Conservation (phyloP, 2,329 filamentous ascomycete species). For the Cercospora sojina region DNA sequence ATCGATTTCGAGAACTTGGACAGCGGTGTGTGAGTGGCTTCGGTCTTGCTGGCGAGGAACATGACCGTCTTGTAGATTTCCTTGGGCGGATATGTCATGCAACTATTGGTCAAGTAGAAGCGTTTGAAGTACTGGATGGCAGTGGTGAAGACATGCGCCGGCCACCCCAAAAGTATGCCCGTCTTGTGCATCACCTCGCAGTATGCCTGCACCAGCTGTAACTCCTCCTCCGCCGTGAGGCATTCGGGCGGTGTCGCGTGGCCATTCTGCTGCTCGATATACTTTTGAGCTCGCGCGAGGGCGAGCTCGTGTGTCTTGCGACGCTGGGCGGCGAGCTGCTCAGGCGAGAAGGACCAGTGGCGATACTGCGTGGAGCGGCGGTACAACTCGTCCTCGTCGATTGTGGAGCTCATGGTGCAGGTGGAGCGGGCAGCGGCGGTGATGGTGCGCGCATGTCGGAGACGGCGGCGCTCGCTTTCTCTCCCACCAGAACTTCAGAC, state of each 20-base stretch:
- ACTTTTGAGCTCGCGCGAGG: slow-evolving; percentile 62
- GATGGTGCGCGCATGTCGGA: not conserved
- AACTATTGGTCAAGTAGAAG: slow-evolving; percentile 93
- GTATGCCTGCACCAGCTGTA: slow-evolving; percentile 77
- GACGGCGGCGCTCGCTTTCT: not conserved
- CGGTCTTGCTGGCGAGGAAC: slow-evolving; percentile 91
- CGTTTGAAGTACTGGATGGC: slow-evolving; percentile 86
- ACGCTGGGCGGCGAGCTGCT: slow-evolving; percentile 69
- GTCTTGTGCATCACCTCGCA: slow-evolving; percentile 52
- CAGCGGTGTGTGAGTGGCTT: slow-evolving; percentile 73
- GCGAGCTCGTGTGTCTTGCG: slow-evolving; percentile 77
- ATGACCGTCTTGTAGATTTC: slow-evolving; percentile 86
- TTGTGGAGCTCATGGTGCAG: slow-evolving; percentile 14
- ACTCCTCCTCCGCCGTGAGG: slow-evolving; percentile 79
- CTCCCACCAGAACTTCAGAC: not conserved
- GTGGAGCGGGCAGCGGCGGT: not conserved
- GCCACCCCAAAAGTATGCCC: slow-evolving; percentile 60
- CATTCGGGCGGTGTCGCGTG: slow-evolving; percentile 56
- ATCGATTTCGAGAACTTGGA: slow-evolving; percentile 55
- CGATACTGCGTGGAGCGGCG: slow-evolving; percentile 85
- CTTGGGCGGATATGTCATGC: slow-evolving; percentile 93
- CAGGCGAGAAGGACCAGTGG: slow-evolving; percentile 85
- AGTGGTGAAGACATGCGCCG: slow-evolving; percentile 66
- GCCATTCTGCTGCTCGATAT: slow-evolving; percentile 41
- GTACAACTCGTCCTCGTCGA: slow-evolving; percentile 91